Conservation (phyloP, 768 basidiomycete species). For the Phallus indusiatus region DNA sequence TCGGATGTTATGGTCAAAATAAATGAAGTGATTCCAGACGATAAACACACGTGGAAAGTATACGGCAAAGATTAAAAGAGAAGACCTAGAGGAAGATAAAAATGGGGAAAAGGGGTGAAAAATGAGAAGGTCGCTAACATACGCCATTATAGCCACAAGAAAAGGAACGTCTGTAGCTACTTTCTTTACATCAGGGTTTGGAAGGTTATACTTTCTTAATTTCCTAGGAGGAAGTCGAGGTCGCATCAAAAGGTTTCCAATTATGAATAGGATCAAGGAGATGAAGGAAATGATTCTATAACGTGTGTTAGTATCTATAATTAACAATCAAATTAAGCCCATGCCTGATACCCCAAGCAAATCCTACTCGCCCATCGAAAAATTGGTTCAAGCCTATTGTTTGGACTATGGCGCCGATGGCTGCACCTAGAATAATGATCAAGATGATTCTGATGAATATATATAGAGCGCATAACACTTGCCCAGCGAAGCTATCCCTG, state of each 20-base stretch:
- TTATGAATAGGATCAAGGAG: slow-evolving; percentile 12
- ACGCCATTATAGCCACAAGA: slow-evolving; percentile 7
- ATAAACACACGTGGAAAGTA: slow-evolving; percentile 3
- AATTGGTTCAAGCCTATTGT: slow-evolving; percentile 45
- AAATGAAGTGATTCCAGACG: neutral
- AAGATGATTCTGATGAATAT: neutral
- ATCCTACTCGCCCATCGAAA: slow-evolving; percentile 7
- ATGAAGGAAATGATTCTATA: slow-evolving; percentile 5
- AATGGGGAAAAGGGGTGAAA: neutral
- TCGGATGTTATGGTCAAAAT: neutral
- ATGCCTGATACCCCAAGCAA: slow-evolving; percentile 5
- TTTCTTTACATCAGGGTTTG: neutral
- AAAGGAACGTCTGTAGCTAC: neutral
- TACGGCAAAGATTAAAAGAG: neutral
- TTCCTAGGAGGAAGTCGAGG: slow-evolving; percentile 12
- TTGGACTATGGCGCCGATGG: slow-evolving; percentile 38
- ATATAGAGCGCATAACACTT: neutral
- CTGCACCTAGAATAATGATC: slow-evolving; percentile 10
- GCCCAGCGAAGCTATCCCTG: slow-evolving; percentile 40
- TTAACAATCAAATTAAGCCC: neutral
- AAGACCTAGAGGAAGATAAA: neutral
- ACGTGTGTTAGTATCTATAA: neutral
- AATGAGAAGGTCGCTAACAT: neutral
- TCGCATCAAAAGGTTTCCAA: slow-evolving; percentile 15
- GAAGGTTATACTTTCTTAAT: neutral